Percentiles rank a stretch among this genome's conserved stretches.
Evolutionary conservation across 352 stramenopile species (phyloP).

Genomic region (Phytophthora syringae): DNA sequence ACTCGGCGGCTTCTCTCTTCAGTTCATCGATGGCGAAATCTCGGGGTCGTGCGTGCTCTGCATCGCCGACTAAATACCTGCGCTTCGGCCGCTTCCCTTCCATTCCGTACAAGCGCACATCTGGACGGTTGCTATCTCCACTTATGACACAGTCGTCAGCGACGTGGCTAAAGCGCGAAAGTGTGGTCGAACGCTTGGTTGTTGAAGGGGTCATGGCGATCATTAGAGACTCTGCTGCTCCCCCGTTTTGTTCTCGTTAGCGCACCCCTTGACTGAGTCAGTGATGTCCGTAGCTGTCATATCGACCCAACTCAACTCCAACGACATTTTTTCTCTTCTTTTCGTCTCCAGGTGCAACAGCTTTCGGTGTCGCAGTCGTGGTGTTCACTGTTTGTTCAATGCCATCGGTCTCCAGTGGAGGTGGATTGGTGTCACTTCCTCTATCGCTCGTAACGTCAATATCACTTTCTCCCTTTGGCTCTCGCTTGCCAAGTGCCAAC

Average conservation of each 20-base stretch:
- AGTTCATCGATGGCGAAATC: conserved; percentile 32
- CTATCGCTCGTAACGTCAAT: conserved; percentile 18
- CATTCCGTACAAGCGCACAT: conserved; percentile 17
- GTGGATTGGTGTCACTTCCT: conserved; percentile 14
- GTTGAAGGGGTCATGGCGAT: conserved; percentile 4
- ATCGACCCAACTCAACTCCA: conserved; percentile 36
- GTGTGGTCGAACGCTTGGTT: conserved; percentile 3
- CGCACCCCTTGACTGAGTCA: background rate
- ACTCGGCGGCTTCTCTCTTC: conserved; percentile 12
- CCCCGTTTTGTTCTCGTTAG: background rate
- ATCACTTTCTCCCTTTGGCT: background rate
- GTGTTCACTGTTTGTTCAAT: conserved; percentile 4
- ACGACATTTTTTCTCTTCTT: conserved; percentile 28
- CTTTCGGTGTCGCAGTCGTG: background rate
- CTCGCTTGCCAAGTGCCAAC: conserved; percentile 24
- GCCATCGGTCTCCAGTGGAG: conserved; percentile 19
- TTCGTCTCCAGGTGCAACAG: background rate
- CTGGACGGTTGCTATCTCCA: conserved; percentile 23
- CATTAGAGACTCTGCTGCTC: conserved; percentile 5
- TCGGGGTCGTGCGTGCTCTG: background rate
- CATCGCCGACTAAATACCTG: conserved; percentile 14
- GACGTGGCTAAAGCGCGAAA: conserved; percentile 19
- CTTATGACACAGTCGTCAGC: conserved; percentile 27
- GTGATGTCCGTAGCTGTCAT: conserved; percentile 4
- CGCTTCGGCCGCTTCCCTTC: conserved; percentile 10